phyloP scores from a whole-genome alignment of 108 stramenopile genomes.

The Pseudonitzschia pungens region DNA sequence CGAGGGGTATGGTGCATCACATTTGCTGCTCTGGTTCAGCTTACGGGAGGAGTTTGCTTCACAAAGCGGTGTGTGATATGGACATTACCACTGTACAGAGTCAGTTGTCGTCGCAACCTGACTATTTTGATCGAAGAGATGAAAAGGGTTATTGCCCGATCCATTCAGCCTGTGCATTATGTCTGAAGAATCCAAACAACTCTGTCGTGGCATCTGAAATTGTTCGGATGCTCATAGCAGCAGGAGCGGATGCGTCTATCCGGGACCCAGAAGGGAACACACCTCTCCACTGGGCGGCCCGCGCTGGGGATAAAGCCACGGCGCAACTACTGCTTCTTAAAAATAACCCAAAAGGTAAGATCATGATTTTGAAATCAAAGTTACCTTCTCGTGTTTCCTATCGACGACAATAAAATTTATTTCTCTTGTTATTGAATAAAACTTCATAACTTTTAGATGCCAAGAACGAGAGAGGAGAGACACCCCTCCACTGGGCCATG shows the following conservation, averaged over 20 bases:
- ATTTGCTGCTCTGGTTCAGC: slow-evolving; percentile 41
- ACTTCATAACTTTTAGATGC: slow-evolving; percentile 40
- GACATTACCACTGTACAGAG: slow-evolving; percentile 51
- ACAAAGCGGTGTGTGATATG: slow-evolving; percentile 71
- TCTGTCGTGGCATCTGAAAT: slow-evolving; percentile 46
- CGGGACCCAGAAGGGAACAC: slow-evolving; percentile 74
- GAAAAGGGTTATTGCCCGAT: slow-evolving; percentile 66
- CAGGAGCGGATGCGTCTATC: slow-evolving; percentile 56
- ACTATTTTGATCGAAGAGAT: slow-evolving; percentile 47
- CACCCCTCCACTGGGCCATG: slow-evolving; percentile 88
- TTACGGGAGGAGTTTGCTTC: slow-evolving; percentile 50
- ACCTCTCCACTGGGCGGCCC: slow-evolving; percentile 83
- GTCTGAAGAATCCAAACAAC: slow-evolving; percentile 48
- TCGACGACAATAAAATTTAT: background rate
- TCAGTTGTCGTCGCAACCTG: slow-evolving; percentile 28
- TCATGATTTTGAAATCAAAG: background rate
- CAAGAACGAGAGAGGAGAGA: slow-evolving; percentile 78
- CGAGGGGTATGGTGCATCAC: slow-evolving; percentile 17
- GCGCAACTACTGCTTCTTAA: slow-evolving; percentile 62
- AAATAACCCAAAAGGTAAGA: slow-evolving; percentile 52
- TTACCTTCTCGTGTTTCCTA: background rate
- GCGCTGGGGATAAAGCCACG: slow-evolving; percentile 67
- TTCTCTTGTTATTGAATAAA: background rate
- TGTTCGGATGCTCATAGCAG: slow-evolving; percentile 47
- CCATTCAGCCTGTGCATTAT: slow-evolving; percentile 67